Percentiles rank a stretch among this genome's conserved stretches.
Conservation (phyloP, 306 rosid genomes). For the Ormosia emarginata region DNA sequence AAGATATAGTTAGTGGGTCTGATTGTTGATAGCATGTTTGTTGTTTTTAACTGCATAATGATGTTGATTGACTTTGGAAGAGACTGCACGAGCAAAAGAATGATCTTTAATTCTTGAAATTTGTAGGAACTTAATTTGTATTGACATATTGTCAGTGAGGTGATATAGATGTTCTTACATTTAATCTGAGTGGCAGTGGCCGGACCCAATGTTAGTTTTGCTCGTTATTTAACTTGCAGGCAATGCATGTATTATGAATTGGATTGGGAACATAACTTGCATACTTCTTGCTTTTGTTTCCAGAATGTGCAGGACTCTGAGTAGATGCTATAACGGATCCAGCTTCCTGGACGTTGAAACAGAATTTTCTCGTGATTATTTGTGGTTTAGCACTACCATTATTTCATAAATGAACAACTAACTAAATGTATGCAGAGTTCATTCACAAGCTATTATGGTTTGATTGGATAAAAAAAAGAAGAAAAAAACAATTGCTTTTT, state of each 20-base stretch:
- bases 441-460: background rate
- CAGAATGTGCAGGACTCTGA: constrained; percentile 17
- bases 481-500: background rate
- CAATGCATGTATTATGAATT: background rate
- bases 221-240: background rate
- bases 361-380: background rate
- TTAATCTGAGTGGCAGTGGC: background rate
- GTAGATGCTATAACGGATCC: background rate
- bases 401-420: background rate
- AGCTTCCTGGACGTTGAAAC: background rate
- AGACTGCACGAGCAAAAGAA: background rate
- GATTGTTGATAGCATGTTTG: background rate
- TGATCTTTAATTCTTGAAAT: background rate
- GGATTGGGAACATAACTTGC: background rate
- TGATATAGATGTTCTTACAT: background rate
- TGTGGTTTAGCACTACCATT: background rate
- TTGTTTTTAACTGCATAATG: background rate
- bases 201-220: background rate
- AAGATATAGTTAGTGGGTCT: background rate
- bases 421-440: background rate
- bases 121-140: background rate
- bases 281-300: background rate
- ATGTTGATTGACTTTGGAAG: background rate
- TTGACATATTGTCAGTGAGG: background rate
- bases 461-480: background rate